Conservation (phyloP, 257 asterid genomes). For the Primulina tabacum region DNA sequence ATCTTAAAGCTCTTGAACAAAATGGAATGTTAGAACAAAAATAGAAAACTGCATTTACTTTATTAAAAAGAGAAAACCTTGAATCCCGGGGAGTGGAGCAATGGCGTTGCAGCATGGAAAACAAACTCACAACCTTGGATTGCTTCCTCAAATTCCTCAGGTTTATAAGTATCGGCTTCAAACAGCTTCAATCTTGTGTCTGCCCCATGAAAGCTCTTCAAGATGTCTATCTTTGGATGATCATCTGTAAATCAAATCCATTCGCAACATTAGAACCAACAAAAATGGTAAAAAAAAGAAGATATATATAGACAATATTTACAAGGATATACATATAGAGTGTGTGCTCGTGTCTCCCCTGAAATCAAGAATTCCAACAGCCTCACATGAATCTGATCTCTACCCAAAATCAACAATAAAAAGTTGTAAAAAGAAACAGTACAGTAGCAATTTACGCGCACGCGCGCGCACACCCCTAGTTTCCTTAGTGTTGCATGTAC, state of each 20-base stretch:
- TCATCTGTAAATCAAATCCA: constrained; percentile 35
- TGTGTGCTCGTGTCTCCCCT: no score
- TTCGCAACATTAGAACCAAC: no score
- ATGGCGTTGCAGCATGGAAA: constrained; percentile 67
- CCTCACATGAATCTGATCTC: not conserved
- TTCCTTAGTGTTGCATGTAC: constrained; percentile 70
- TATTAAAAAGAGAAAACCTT: not conserved
- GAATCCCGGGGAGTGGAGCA: constrained; percentile 39
- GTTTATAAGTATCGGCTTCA: constrained; percentile 61
- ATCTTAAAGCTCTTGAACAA: not conserved
- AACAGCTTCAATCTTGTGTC: constrained; percentile 45
- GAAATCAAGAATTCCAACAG: not conserved
- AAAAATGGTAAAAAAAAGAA: no score
- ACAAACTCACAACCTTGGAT: constrained; percentile 54
- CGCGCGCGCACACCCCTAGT: constrained; percentile 25
- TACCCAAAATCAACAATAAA: not conserved
- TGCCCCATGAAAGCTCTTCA: constrained; percentile 43
- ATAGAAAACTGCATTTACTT: not conserved
- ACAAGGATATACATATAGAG: no score
- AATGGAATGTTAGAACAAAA: not conserved
- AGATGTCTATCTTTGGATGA: constrained; percentile 46
- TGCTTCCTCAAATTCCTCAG: constrained; percentile 44
- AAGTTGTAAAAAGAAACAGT: no score
- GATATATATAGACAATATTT: no score
- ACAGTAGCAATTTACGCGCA: no score